Evolutionary conservation across 2,329 filamentous ascomycete genomes (phyloP), one percentile per base, ranked within the genome.

Genomic region (Ophiocordyceps camponoti-saundersi): DNA sequence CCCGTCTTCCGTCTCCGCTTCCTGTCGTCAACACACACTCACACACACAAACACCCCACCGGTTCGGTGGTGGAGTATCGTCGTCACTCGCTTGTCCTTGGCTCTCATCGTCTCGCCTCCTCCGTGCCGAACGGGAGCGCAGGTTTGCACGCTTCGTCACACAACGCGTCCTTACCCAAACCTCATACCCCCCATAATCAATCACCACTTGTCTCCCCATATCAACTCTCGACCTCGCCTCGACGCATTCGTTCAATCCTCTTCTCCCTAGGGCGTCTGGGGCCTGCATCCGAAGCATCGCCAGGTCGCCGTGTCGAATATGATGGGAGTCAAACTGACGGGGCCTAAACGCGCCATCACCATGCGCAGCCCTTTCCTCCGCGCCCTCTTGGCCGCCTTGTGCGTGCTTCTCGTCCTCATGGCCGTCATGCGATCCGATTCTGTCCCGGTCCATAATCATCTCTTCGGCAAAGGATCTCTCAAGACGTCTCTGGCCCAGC

Each of bases 331-430:
- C 47, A 64, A 57, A 53, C 55, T 67, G 50, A 57, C 62, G 30
- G 56, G 60, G 48, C 54, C 66, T 21, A 49, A 52, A 44, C 69
- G 63, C 52, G 61, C 68, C 51, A 61, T 70, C 59, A 70, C 58
- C 52, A 70, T 72, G 68, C 64, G 71, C 51, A 71, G 68, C 52
- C 66, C 69, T 4, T 65, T 72, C 47, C 61, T 63, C 41, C 63
- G 67, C 59, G 68, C 65, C 45, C 57, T 72, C 13, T 48, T 70
- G 30, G 61, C 70, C 52, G 65, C 68, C 44, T 53, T 67, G 21
- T 60, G 61, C 48, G 57, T 73, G 46, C 55, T 72, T 11, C 49
- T 70, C 48, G 56, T 72, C 42, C 57, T 71, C 44, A 58, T 59
- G 44, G 50, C 67, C 29, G 60, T 67, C 7, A 61, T 70, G 48